Percentiles rank a stretch among this genome's conserved stretches.
phyloP scores from a whole-genome alignment of 148 eudicot species.

The Linanthus parryae region DNA sequence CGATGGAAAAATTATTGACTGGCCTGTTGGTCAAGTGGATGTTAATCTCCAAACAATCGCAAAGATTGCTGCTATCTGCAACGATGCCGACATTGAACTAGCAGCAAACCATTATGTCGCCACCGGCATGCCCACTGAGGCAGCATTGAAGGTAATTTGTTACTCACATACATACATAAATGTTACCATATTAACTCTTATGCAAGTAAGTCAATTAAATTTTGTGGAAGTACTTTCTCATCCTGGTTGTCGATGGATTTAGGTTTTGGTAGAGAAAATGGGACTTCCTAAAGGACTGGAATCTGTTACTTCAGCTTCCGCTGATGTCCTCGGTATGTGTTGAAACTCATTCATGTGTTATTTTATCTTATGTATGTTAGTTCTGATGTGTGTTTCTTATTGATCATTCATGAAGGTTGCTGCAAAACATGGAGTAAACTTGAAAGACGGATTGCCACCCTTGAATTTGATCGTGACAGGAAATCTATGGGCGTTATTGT shows the following conservation, averaged over 20 bases:
- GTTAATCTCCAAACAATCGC: constrained; percentile 72
- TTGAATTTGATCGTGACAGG: constrained; percentile 85
- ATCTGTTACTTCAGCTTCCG: no score
- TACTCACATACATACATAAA: no score
- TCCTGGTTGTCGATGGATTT: no score
- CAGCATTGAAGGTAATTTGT: constrained; percentile 92
- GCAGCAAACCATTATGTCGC: constrained; percentile 52
- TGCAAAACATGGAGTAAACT: constrained; percentile 80
- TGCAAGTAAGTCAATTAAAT: no score
- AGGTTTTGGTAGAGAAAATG: constrained; percentile 93
- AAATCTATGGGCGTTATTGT: constrained; percentile 93
- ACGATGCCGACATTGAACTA: constrained; percentile 69
- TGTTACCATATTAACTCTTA: no score
- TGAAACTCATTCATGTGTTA: neutral
- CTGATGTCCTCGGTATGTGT: neutral
- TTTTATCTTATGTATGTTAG: neutral
- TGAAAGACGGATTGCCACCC: constrained; percentile 61
- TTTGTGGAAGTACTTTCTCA: no score
- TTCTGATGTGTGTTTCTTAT: constrained; percentile 7
- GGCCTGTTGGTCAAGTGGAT: constrained; percentile 75
- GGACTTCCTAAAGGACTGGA: no score
- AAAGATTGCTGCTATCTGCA: constrained; percentile 72
- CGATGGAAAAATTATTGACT: constrained; percentile 73
- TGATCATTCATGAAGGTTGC: constrained; percentile 27
- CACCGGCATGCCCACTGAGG: constrained; percentile 85